Evolutionary conservation across 192 early-diverging fungal genomes (phyloP).

Genomic region (Haplosporangium gracile): DNA sequence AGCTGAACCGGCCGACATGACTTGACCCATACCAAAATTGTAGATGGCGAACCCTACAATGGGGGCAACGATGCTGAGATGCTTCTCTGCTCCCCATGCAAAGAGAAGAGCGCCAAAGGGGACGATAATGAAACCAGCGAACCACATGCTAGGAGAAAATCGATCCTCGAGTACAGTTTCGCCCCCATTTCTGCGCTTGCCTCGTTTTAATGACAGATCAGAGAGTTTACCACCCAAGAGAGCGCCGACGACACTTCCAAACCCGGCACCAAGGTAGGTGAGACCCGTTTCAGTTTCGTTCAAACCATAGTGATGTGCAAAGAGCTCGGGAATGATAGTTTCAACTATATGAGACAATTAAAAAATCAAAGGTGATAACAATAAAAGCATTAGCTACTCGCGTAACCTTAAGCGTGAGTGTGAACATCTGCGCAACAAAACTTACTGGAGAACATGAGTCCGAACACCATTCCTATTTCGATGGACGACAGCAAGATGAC

Average conservation of each 20-base stretch:
- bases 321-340: conserved; percentile 15
- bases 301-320: conserved; percentile 3
- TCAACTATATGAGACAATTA: neutral
- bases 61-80: conserved; percentile 37
- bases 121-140: conserved; percentile 45
- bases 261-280: conserved; percentile 36
- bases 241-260: conserved; percentile 56
- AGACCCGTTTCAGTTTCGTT: conserved; percentile 21
- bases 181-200: conserved; percentile 23
- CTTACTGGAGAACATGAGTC: conserved; percentile 58
- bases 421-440: neutral
- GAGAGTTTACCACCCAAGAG: conserved; percentile 46
- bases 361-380: neutral
- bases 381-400: too few species aligned
- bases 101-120: conserved; percentile 56
- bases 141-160: conserved; percentile 50
- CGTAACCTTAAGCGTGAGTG: neutral
- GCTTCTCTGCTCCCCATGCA: conserved; percentile 52
- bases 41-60: conserved; percentile 57
- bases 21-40: conserved; percentile 55
- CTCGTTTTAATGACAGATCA: conserved; percentile 36
- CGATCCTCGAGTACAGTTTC: conserved; percentile 52
- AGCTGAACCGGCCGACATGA: conserved; percentile 42
- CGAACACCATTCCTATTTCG: conserved; percentile 50
- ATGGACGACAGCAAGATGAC: conserved; percentile 41